Percentiles rank a stretch among this genome's conserved stretches.
phyloP scores from a whole-genome alignment of 208 protist species.

The Eutreptiella sp. region DNA sequence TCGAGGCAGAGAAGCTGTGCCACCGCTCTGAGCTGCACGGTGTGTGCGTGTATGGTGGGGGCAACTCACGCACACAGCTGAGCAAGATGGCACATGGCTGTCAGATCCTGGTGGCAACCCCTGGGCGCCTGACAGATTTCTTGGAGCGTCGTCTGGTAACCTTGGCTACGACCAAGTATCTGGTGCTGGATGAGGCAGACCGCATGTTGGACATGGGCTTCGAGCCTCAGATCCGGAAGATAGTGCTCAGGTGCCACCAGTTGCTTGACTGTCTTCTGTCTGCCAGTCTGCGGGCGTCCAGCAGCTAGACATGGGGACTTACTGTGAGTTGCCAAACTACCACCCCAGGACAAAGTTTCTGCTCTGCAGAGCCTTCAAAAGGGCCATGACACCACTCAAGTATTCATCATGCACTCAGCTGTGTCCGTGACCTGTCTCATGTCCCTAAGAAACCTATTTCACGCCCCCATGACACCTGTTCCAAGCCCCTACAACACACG shows the following conservation, averaged over 20 bases:
- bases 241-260: constrained; percentile 58
- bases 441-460: too few relatives aligned
- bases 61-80: constrained; percentile 87
- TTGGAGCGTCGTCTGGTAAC: constrained; percentile 69
- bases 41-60: constrained; percentile 96
- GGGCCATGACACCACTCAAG: too few relatives aligned
- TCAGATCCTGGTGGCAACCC: constrained; percentile 85
- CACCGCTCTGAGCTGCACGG: constrained; percentile 81
- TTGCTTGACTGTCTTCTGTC: too few relatives aligned
- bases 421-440: too few relatives aligned
- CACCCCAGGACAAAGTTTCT: too few relatives aligned
- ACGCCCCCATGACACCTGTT: too few relatives aligned
- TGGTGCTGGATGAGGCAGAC: constrained; percentile 84
- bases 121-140: constrained; percentile 78
- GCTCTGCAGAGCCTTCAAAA: too few relatives aligned
- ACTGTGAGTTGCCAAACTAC: too few relatives aligned
- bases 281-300: too few relatives aligned
- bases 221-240: constrained; percentile 65
- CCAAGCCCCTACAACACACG: too few relatives aligned
- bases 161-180: constrained; percentile 56
- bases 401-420: too few relatives aligned
- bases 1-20: constrained; percentile 92
- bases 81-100: constrained; percentile 88
- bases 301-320: too few relatives aligned
- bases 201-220: constrained; percentile 85